A percentile compares a stretch with the other conserved stretches of the same genome.
Conservation (phyloP, 2,329 filamentous ascomycete species). For the Paraconiothyrium sp. region DNA sequence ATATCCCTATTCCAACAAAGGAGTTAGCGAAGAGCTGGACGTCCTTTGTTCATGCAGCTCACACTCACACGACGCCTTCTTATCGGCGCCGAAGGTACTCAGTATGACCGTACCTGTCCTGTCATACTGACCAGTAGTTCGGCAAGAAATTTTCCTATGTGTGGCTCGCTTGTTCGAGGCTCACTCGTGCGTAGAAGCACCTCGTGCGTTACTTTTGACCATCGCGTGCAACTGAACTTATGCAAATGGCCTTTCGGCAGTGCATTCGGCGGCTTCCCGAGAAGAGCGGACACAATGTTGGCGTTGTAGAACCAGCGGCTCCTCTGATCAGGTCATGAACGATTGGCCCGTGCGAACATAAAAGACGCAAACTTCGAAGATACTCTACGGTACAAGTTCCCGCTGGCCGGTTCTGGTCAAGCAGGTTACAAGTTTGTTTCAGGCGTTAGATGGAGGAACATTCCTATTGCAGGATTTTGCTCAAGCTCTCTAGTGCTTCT, state of each 20-base stretch:
- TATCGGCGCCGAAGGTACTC: neutral
- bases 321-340: constrained; percentile 42
- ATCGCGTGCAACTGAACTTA: constrained; percentile 20
- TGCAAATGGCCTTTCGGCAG: constrained; percentile 34
- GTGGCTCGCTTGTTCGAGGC: neutral
- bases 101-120: neutral
- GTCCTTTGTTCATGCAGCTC: neutral
- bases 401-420: constrained; percentile 31
- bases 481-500: constrained; percentile 26
- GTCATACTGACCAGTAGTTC: neutral
- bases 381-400: constrained; percentile 24
- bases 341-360: constrained; percentile 44
- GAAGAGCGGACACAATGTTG: constrained; percentile 34
- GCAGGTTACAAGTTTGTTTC: constrained; percentile 36
- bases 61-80: constrained; percentile 12
- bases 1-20: constrained; percentile 6
- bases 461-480: constrained; percentile 29
- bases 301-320: constrained; percentile 37
- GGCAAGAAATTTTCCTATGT: neutral
- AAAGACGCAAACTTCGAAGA: constrained; percentile 36
- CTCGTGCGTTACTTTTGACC: constrained; percentile 3
- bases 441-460: constrained; percentile 26
- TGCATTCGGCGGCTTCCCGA: constrained; percentile 33
- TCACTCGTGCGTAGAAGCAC: neutral
- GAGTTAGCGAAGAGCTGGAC: neutral